Evolutionary conservation across 2,329 filamentous ascomycete genomes (phyloP).

Genomic region (Xylariales sp.): DNA sequence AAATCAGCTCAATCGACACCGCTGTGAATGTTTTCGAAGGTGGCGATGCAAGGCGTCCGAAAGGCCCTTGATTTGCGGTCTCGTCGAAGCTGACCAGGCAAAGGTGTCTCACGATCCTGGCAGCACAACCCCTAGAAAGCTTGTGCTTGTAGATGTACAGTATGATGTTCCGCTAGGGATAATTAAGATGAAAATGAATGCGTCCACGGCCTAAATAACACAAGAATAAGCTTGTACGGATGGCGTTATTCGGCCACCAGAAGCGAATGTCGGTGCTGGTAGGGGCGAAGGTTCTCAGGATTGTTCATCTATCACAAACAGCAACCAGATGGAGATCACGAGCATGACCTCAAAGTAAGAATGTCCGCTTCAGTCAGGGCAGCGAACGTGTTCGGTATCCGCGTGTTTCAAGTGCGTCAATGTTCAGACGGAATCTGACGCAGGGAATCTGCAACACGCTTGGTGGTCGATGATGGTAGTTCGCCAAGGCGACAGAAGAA

Average conservation of each 20-base stretch:
- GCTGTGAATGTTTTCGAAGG: not conserved
- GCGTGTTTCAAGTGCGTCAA: not conserved
- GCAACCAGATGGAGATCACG: no score
- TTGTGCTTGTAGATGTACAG: not conserved
- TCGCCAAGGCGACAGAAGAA: no score
- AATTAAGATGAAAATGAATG: not conserved
- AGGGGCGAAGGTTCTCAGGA: no score
- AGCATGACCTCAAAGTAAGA: not conserved
- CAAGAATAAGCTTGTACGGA: not conserved
- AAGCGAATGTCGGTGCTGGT: no score
- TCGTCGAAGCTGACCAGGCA: conserved; percentile 13
- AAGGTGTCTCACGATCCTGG: conserved; percentile 26
- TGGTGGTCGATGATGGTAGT: no score
- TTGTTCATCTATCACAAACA: no score
- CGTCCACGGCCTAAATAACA: not conserved
- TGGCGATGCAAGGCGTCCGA: no score
- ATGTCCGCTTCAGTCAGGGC: not conserved
- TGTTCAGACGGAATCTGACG: not conserved
- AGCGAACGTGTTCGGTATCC: not conserved
- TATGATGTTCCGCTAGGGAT: not conserved
- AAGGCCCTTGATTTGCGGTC: conserved; percentile 17
- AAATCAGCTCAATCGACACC: not conserved
- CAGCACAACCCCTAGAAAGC: conserved; percentile 8
- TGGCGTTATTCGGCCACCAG: no score
- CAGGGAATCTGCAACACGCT: no score